Evolutionary conservation across 805 yeast species (phyloP), one percentile per base, ranked within the genome.

Genomic region (Wickerhamia fluorescens): DNA sequence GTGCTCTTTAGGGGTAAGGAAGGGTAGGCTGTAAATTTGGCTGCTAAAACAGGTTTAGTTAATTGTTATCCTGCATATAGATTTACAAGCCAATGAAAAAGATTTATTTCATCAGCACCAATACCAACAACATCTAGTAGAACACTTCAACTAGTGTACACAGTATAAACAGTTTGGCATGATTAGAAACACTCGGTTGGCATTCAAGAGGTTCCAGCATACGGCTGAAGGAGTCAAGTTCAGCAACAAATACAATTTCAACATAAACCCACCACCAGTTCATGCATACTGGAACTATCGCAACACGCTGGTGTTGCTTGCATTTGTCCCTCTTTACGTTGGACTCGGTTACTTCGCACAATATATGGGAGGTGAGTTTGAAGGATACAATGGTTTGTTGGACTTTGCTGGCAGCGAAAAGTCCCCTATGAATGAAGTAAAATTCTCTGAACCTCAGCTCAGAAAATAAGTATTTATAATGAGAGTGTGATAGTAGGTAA

Each of bases 261-360:
- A 63, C 47, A 53, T 51, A 35, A 49, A 49, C 33, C 69, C 69
- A 20, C 70, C 70, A 23, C 68, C 61, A 28, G 62, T 59, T 28
- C 70, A 63, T 40, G 57, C 54, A 37, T 63, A 63, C 50, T 63
- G 70, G 70, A 58, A 53, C 40, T 43, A 45, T 38, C 51, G 59
- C 34, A 61, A 62, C 44, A 47, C 56, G 25, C 43, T 52, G 16
- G 51, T 60, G 19, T 44, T 60, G 27, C 36, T 61, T 25, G 65
- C 62, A 18, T 57, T 60, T 30, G 47, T 59, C 23, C 69, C 69
- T 8, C 24, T 58, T 9, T 58, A 50, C 36, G 37, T 61, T 24
- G 50, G 48, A 15, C 57, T 52, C 7, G 62, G 60, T 8, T 60
- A 56, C 42, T 33, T 52, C 16, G 58, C 57, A 31, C 54, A 53